Conservation (phyloP, 1,284 basidiomycete genomes). For the Cerioporus squamosus region DNA sequence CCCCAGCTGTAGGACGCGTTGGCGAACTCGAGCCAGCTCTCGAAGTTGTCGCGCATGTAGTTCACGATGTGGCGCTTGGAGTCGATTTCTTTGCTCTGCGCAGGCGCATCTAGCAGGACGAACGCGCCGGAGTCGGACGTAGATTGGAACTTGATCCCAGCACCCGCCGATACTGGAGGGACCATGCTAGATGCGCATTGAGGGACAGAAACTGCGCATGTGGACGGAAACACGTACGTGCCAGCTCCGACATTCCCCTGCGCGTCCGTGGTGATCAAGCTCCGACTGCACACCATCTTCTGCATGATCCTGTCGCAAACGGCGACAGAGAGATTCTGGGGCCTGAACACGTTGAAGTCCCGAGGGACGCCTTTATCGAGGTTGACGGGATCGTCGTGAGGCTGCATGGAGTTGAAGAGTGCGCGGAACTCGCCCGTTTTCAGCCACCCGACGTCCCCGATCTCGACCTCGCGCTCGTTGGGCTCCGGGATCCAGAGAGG, state of each 20-base stretch:
- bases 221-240: background rate
- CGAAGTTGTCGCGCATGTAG: constrained; percentile 19
- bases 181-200: background rate
- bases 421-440: constrained; percentile 17
- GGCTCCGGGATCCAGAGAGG: constrained; percentile 27
- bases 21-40: constrained; percentile 27
- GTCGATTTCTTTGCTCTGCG: background rate
- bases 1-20: background rate
- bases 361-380: background rate
- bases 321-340: background rate
- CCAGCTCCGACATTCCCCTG: background rate
- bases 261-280: background rate
- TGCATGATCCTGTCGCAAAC: constrained; percentile 3
- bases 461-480: constrained; percentile 1
- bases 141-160: background rate
- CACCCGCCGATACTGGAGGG: background rate
- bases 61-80: constrained; percentile 10
- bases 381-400: background rate
- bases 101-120: constrained; percentile 9
- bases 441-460: constrained; percentile 28
- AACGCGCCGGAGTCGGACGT: constrained; percentile 10
- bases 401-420: constrained; percentile 21
- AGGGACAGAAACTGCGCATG: background rate
- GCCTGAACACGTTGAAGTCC: background rate
- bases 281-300: constrained; percentile 3